Conservation (phyloP, 2,329 filamentous ascomycete species). For the Fusarium floridanum region DNA sequence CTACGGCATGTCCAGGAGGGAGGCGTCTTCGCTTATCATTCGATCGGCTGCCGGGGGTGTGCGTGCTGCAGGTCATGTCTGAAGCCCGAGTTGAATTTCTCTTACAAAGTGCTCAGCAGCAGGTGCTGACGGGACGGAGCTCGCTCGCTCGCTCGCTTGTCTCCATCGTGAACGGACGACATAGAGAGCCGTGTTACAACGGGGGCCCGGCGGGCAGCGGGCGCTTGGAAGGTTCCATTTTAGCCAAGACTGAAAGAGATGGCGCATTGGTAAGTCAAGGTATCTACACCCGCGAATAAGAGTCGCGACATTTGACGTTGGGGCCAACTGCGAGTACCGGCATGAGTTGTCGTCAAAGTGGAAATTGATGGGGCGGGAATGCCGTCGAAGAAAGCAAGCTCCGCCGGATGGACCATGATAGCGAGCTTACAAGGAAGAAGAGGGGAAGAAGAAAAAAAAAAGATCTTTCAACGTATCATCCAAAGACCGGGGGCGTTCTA, state of each 20-base stretch:
- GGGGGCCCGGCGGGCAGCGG: neutral
- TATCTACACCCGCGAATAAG: conserved; percentile 2
- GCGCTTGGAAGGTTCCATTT: neutral
- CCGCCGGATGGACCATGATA: conserved; percentile 22
- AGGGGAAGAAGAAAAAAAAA: conserved; percentile 27
- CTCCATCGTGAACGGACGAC: conserved; percentile 2
- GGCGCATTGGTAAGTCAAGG: neutral
- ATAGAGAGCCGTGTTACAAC: conserved; percentile 3
- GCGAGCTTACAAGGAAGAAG: conserved; percentile 11
- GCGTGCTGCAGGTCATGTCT: neutral
- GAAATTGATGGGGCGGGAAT: conserved; percentile 40
- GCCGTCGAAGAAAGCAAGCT: conserved; percentile 28
- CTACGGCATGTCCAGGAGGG: conserved; percentile 1
- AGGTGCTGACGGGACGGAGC: neutral
- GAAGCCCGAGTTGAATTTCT: neutral
- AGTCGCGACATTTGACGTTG: neutral
- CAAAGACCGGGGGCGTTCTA: neutral
- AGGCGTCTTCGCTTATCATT: neutral
- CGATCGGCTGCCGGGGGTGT: neutral
- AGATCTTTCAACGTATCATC: conserved; percentile 13
- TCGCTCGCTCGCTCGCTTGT: neutral
- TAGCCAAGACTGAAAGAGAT: neutral
- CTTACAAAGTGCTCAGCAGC: neutral
- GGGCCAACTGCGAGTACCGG: conserved; percentile 29
- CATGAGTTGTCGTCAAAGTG: conserved; percentile 38